Percentiles rank a stretch among this genome's conserved stretches.
These are phyloP conservation scores for Candida ficus DNA, from an alignment of 805 yeast species.

Conservation along the genomic window DNA sequence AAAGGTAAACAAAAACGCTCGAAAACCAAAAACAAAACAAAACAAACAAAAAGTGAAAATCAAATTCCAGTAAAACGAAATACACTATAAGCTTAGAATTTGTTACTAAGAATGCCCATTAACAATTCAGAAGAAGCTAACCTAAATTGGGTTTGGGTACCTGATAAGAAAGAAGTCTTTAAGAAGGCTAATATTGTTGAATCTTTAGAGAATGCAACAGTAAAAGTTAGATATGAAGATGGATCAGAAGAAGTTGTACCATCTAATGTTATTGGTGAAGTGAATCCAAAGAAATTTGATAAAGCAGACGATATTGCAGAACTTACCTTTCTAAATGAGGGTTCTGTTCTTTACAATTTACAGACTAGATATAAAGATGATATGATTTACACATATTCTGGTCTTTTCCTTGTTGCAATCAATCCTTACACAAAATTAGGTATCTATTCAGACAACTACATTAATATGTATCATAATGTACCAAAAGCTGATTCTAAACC, in stretches of 20 bases:
- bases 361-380: conserved; percentile 72
- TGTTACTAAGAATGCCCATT: background rate
- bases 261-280: conserved; percentile 47
- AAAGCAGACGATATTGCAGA: conserved; percentile 94
- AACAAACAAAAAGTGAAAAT: conserved; percentile 1
- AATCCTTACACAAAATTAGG: conserved; percentile 81
- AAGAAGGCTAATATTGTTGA: conserved; percentile 55
- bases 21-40: conserved; percentile 6
- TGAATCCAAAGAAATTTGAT: conserved; percentile 88
- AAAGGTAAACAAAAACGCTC: conserved; percentile 11
- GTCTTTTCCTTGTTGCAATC: conserved; percentile 89
- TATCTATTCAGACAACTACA: conserved; percentile 58
- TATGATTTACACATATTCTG: conserved; percentile 88
- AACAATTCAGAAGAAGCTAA: conserved; percentile 3
- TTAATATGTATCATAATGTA: conserved; percentile 49
- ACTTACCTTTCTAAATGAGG: conserved; percentile 88
- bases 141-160: conserved; percentile 69
- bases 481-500: conserved; percentile 55
- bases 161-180: conserved; percentile 53
- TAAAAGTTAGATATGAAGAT: conserved; percentile 37
- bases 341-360: conserved; percentile 87
- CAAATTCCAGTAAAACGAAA: background rate
- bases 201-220: conserved; percentile 29
- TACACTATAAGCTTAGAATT: background rate
- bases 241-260: conserved; percentile 36